Base-by-base conservation (phyloP, 495 filamentous ascomycete species). In the Evansstolkia leycettana region DNA sequence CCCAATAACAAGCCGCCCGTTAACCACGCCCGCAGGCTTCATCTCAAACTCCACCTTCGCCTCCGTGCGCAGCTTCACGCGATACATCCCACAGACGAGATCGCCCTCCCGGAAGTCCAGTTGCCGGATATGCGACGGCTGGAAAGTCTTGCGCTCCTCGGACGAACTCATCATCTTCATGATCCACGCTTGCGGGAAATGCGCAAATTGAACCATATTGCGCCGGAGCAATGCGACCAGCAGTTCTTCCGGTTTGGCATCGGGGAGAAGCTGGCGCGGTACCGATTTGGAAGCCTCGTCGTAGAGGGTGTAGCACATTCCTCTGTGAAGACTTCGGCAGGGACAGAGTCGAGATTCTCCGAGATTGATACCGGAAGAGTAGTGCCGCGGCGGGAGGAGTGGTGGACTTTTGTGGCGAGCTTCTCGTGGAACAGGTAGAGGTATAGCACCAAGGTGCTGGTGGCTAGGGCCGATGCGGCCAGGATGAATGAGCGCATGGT, bases 31-130 rank as follows among this genome's bases (percentile, higher is more conserved):
- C 19, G 25, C 27, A 39, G 40, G 37, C n/a, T 20, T 39, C 2
- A 62, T 48, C 27, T 45, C 51, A 38, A 59, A 60, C 37, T 61
- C 58, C 1, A 57, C 55, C 35, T 49, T 50, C 14, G 50, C 42
- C 16, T 28, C 36, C 7, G 31, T 41, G 8, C 57, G 36, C n/a
- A 42, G 16, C 5, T 42, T 24, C 12, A 62, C 53, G 1, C 42
- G 50, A 28, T 62, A 62, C 11, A 52, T 36, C 0, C 55, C 59
- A 30, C 57, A 58, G 1, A 59, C 48, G 9, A 60, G 27, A 34
- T 64, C 57, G 0, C 58, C 58, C 5, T 51, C 29, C n/a, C 14
- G 8, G 28, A 60, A 58, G n/a, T 55, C 43, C 26, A 60, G 41
- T 1, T 41, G 17, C 0, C 38, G 20, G 20, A 62, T 52, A 39